These are phyloP conservation scores for Heterobasidion irregulare DNA, from an alignment of 1,284 basidiomycete species.

Conservation along the genomic window DNA sequence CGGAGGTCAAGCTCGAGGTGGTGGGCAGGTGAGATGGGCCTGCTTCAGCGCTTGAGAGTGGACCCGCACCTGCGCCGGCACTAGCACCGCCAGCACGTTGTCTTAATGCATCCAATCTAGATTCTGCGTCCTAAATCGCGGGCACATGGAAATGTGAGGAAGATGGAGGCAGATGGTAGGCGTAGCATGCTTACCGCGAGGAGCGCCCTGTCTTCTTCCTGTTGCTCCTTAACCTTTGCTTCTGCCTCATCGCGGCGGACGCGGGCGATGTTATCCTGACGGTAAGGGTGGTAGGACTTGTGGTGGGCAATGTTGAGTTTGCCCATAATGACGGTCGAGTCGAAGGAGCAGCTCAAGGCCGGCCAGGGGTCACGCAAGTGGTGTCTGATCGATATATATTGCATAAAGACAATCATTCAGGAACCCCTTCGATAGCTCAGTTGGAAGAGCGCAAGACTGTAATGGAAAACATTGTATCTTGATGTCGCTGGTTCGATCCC, in stretches of 20 bases:
- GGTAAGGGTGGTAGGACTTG: conserved; percentile 84
- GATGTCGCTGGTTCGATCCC: background rate
- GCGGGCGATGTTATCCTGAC: conserved; percentile 75
- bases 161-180: too few species aligned
- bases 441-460: conserved; percentile 1
- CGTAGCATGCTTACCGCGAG: conserved; percentile 45
- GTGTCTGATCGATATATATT: background rate
- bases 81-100: conserved; percentile 41
- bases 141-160: too few species aligned
- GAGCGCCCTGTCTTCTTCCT: conserved; percentile 62
- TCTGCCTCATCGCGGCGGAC: conserved; percentile 77
- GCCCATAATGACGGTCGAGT: conserved; percentile 41
- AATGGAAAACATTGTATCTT: background rate
- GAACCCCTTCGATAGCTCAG: background rate
- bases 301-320: conserved; percentile 84
- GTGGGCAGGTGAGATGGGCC: conserved; percentile 4
- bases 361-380: background rate
- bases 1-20: conserved; percentile 22
- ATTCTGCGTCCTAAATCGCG: conserved; percentile 60
- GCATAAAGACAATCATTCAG: background rate
- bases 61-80: conserved; percentile 25
- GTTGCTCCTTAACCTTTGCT: conserved; percentile 53
- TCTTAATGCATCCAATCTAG: conserved; percentile 60
- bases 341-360: background rate
- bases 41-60: background rate